phyloP scores from a whole-genome alignment of 352 stramenopile species.

The Pythium myriotylum region DNA sequence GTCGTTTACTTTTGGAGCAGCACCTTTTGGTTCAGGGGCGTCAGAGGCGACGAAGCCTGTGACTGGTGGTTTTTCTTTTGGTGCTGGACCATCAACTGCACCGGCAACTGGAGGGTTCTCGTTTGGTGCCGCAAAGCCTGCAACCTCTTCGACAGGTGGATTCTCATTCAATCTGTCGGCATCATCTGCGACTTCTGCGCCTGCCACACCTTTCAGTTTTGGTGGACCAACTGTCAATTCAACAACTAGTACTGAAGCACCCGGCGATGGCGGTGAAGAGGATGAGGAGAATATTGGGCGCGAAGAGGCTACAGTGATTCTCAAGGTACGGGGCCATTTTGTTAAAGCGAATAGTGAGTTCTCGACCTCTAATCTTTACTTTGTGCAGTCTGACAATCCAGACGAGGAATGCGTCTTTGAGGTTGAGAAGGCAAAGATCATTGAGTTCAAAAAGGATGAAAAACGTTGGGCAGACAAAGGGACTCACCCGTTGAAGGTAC shows the following conservation, averaged over 20 bases:
- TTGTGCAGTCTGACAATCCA: conserved; percentile 58
- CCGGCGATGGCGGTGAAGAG: conserved; percentile 1
- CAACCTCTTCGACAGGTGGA: conserved; percentile 25
- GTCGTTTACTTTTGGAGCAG: conserved; percentile 32
- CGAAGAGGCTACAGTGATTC: conserved; percentile 84
- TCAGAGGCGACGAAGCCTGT: conserved; percentile 5
- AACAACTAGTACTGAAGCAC: no score
- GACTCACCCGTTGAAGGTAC: conserved; percentile 76
- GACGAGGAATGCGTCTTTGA: conserved; percentile 83
- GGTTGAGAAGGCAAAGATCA: conserved; percentile 75
- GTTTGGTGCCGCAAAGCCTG: conserved; percentile 36
- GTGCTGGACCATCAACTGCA: neutral
- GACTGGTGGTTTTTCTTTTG: conserved; percentile 33
- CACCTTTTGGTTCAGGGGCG: conserved; percentile 1
- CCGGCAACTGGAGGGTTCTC: conserved; percentile 35
- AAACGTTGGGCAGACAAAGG: conserved; percentile 89
- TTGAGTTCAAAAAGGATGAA: conserved; percentile 88
- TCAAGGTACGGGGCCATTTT: conserved; percentile 56
- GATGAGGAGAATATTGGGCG: conserved; percentile 82
- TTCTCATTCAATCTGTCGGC: conserved; percentile 40
- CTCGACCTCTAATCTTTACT: no score
- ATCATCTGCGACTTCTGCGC: neutral
- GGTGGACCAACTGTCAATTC: no score
- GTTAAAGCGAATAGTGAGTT: neutral
- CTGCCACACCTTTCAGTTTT: neutral